Evolutionary conservation across 2,329 filamentous ascomycete genomes (phyloP), one percentile per base, ranked within the genome.

Genomic region (Diaporthe destruens): DNA sequence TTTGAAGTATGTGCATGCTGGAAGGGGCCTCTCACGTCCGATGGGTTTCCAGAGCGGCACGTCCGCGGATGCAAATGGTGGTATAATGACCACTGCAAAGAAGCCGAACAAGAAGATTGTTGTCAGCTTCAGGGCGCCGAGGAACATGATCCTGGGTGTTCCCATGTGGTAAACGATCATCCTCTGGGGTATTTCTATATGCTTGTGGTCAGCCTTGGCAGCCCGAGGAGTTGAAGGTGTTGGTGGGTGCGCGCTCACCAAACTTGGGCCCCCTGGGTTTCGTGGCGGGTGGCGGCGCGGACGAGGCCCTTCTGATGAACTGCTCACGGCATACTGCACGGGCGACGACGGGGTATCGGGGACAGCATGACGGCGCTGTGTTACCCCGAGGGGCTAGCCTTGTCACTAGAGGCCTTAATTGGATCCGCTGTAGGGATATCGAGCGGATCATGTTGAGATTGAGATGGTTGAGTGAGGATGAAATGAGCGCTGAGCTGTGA

Each of bases 111-210:
- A 81, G 74, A 94, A 89, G 53, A 96, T 86, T 3, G 92, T 91
- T 0, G 90, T 90, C 71, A 96, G 83, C 77, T 94, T 94, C 74
- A 93, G 81, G 78, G 90, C 88, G 63, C 92, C 93, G 57, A 96
- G 82, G 76, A 93, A 91, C 8, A 90, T 89, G 39, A 89, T 92
- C 72, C 89, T 87, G 11, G 87, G 87, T 0, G 89, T 92, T 68
- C 94, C 93, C 69, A 91, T 91, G 82, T 95, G 92, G 81, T 94
- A 97, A 74, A 97, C 88, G 76, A 94, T 86, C 36, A 95, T 79
- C 8, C 71, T 67, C 14, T 53, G 36, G 8, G 56, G 68, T 2
- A 63, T 42, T 34, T 32, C 68, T 70, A 18, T 84, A 29, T 20
- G 6, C 14, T 25, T n/a, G 8, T 65, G 23, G 29, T 54, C 11